A percentile compares a stretch with the other conserved stretches of the same genome.
Conservation (phyloP, 78 protist genomes). For the Tieghemostelium lacteum region DNA sequence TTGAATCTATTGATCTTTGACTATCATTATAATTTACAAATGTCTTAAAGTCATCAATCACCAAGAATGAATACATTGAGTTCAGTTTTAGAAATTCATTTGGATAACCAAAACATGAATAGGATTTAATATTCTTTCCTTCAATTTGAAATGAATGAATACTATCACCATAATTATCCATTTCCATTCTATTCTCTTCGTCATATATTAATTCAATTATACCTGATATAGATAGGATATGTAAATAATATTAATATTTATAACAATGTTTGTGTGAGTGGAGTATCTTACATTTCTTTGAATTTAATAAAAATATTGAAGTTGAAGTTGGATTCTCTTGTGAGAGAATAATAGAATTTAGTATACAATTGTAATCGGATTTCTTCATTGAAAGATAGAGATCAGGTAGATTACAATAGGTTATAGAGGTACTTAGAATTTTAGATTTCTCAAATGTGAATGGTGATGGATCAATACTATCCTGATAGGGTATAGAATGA, state of each 20-base stretch:
- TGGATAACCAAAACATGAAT: not conserved
- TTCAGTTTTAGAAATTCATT: not conserved
- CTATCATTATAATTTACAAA: not conserved
- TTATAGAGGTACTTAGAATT: not conserved
- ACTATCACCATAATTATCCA: not conserved
- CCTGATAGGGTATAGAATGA: not conserved
- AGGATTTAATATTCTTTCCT: not conserved
- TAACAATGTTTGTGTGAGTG: not conserved
- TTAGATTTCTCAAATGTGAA: constrained; percentile 22
- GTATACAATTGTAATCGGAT: constrained; percentile 39
- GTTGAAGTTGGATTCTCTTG: constrained; percentile 9
- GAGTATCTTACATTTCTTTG: constrained; percentile 5
- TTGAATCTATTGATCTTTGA: not conserved
- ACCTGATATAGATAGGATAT: not conserved
- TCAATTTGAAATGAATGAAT: not conserved
- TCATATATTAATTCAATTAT: not conserved
- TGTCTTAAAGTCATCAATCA: not conserved
- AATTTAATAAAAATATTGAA: constrained; percentile 13
- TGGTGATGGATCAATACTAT: not conserved
- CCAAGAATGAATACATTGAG: not conserved
- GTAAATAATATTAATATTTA: too few species aligned
- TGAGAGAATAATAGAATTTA: constrained; percentile 6
- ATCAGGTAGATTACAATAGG: constrained; percentile 28
- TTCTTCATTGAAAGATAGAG: not conserved
- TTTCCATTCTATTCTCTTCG: not conserved